Conservation (phyloP, 1,284 basidiomycete species). For the Agroathelia rolfsii region DNA sequence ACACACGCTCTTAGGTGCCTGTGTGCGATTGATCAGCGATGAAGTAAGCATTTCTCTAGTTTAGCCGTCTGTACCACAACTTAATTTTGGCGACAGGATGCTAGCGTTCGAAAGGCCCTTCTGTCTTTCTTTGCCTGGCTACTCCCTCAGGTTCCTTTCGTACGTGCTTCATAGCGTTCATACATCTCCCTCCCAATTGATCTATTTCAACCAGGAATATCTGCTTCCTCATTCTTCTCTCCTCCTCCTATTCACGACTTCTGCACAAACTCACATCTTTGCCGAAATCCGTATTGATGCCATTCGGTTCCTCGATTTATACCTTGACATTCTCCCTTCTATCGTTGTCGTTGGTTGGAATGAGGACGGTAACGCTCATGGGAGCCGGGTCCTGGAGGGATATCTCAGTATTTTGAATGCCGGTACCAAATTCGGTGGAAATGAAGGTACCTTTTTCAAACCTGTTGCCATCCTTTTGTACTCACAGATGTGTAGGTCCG, state of each 20-base stretch:
- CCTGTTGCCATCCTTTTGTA: conserved; percentile 4
- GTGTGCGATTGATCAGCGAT: conserved; percentile 70
- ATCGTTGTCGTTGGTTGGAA: conserved; percentile 66
- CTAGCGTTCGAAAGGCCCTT: conserved; percentile 51
- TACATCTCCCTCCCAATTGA: conserved; percentile 8
- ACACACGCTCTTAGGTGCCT: conserved; percentile 53
- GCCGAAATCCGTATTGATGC: conserved; percentile 91
- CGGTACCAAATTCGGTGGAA: conserved; percentile 49
- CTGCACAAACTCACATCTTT: conserved; percentile 91
- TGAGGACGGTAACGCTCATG: conserved; percentile 36
- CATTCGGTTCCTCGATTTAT: conserved; percentile 70
- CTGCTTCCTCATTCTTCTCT: conserved; percentile 63
- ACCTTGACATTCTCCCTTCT: conserved; percentile 66
- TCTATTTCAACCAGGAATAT: conserved; percentile 36
- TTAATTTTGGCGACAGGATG: conserved; percentile 34
- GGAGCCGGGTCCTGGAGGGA: conserved; percentile 58
- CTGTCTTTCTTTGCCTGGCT: conserved; percentile 63
- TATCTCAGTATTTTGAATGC: conserved; percentile 67
- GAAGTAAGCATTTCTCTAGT: conserved; percentile 42
- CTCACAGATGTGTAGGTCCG: conserved; percentile 25
- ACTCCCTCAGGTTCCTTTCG: conserved; percentile 53
- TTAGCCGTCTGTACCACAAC: conserved; percentile 4
- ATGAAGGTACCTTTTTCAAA: conserved; percentile 31
- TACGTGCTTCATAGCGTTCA: conserved; percentile 21
- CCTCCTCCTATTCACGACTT: conserved; percentile 78